Percentiles rank a stretch among this genome's conserved stretches.
These are phyloP conservation scores for Cicer yamashitae DNA, from an alignment of 306 rosid genomes.

Conservation along the genomic window DNA sequence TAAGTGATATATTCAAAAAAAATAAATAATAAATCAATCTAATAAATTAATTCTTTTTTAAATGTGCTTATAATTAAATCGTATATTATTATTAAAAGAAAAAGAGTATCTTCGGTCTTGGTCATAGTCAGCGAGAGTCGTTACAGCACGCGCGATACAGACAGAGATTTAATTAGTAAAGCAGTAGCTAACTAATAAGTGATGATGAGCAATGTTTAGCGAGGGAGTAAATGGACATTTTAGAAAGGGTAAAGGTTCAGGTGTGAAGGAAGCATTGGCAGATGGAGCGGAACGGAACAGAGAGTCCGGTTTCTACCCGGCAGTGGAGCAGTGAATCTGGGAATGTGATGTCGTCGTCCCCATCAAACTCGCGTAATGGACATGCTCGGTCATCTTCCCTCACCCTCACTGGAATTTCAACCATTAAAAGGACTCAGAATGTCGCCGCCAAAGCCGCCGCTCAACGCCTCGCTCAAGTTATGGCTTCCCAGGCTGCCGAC, in stretches of 20 bases:
- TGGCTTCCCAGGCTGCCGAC: constrained; percentile 89
- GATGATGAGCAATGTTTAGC: too few species aligned
- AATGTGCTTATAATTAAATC: too few species aligned
- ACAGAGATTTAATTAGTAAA: not conserved
- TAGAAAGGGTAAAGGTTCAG: not conserved
- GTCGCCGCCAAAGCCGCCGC: constrained; percentile 98
- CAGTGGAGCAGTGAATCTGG: constrained; percentile 56
- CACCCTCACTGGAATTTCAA: constrained; percentile 65
- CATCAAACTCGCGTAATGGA: constrained; percentile 59
- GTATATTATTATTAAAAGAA: too few species aligned
- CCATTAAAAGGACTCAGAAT: constrained; percentile 86
- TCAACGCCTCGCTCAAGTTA: constrained; percentile 97
- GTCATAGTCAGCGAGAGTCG: not conserved
- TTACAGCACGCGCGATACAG: not conserved
- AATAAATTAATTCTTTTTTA: too few species aligned
- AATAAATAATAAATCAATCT: too few species aligned
- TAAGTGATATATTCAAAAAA: too few species aligned
- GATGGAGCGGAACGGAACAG: constrained; percentile 47
- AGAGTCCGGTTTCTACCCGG: constrained; percentile 44
- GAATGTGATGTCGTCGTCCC: constrained; percentile 61
- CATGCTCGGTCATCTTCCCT: constrained; percentile 89
- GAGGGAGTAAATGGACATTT: not conserved
- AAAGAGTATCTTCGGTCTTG: too few species aligned
- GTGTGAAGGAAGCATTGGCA: not conserved
- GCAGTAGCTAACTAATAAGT: not conserved